Conservation (phyloP, 2,329 filamentous ascomycete species). For the Tolypocladium guangdongense region DNA sequence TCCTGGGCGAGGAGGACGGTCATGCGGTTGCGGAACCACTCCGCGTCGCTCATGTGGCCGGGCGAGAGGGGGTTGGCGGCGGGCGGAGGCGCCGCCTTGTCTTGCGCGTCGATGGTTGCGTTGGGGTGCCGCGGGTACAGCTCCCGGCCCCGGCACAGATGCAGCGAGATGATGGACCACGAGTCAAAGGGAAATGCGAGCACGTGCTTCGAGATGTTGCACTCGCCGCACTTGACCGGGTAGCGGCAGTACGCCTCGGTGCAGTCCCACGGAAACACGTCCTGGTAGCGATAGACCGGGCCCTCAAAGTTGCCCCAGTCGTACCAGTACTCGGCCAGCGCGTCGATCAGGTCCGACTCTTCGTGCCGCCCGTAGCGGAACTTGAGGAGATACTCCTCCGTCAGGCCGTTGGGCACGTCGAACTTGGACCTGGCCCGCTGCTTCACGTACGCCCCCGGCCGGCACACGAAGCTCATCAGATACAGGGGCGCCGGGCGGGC, state of each 20-base stretch:
- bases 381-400: conserved; percentile 30
- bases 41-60: conserved; percentile 8
- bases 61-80: conserved; percentile 5
- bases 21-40: conserved; percentile 26
- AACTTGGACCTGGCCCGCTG: conserved; percentile 19
- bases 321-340: conserved; percentile 32
- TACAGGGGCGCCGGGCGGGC: conserved; percentile 15
- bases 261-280: conserved; percentile 36
- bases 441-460: conserved; percentile 14
- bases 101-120: background rate
- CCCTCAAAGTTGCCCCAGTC: conserved; percentile 31
- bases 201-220: conserved; percentile 32
- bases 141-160: conserved; percentile 22
- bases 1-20: conserved; percentile 20
- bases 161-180: conserved; percentile 28
- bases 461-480: conserved; percentile 28
- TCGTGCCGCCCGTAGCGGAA: conserved; percentile 27
- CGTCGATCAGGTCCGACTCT: conserved; percentile 31
- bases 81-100: background rate
- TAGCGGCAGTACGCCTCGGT: conserved; percentile 30
- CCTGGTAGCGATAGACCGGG: conserved; percentile 27
- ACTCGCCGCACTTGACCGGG: conserved; percentile 24
- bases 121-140: conserved; percentile 17
- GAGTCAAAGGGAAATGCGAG: conserved; percentile 34
- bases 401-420: conserved; percentile 27